phyloP scores from a whole-genome alignment of 1,284 basidiomycete genomes.

The Ustilago hordei region DNA sequence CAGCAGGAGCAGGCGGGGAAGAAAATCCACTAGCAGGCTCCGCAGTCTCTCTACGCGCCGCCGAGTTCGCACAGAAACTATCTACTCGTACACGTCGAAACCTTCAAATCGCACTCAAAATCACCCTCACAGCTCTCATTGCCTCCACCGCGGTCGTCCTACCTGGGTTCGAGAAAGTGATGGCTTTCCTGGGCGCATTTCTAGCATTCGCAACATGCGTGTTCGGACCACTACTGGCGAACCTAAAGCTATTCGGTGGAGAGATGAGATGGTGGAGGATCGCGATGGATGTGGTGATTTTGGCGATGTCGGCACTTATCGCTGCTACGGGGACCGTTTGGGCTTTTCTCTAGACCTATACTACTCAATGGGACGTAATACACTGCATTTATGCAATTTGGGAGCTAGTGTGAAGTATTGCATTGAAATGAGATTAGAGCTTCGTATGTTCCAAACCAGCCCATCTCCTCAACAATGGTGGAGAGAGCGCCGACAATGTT shows the following conservation, averaged over 20 bases:
- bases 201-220: slow-evolving; percentile 78
- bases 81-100: slow-evolving; percentile 20
- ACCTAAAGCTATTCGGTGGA: slow-evolving; percentile 49
- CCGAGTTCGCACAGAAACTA: slow-evolving; percentile 17
- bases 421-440: slow-evolving; percentile 12
- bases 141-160: slow-evolving; percentile 72
- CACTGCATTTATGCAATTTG: too few relatives aligned
- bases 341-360: slow-evolving; percentile 44
- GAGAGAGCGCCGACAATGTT: slow-evolving; percentile 29
- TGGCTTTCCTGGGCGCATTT: slow-evolving; percentile 89
- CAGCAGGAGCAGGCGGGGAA: neutral
- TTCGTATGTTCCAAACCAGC: slow-evolving; percentile 49
- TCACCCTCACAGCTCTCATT: slow-evolving; percentile 55
- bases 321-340: slow-evolving; percentile 60
- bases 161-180: slow-evolving; percentile 87
- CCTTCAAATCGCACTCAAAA: slow-evolving; percentile 35
- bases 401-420: too few relatives aligned
- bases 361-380: neutral
- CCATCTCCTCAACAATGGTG: slow-evolving; percentile 42
- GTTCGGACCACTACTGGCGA: slow-evolving; percentile 63
- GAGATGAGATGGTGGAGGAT: slow-evolving; percentile 45
- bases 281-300: slow-evolving; percentile 49
- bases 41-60: slow-evolving; percentile 46
- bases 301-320: slow-evolving; percentile 52
- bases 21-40: slow-evolving; percentile 53